phyloP scores from a whole-genome alignment of 2,329 filamentous ascomycete species.

The Keithomyces neogunnii region DNA sequence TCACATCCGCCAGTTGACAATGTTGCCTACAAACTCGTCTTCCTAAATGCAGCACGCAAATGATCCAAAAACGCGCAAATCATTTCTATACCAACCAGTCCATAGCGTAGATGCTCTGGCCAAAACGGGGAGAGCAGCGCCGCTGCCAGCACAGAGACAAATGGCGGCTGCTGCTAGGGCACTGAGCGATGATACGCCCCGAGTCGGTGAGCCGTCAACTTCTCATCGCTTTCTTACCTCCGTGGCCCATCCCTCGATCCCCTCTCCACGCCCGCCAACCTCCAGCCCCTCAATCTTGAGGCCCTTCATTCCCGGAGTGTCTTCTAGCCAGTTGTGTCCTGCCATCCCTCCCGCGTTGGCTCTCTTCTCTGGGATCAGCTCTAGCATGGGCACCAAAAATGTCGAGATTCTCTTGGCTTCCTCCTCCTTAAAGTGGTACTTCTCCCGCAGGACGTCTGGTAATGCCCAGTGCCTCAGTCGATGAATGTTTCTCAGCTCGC shows the following conservation, averaged over 20 bases:
- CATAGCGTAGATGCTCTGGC: background rate
- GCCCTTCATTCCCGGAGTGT: conserved; percentile 81
- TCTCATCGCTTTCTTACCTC: conserved; percentile 75
- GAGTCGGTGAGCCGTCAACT: conserved; percentile 8
- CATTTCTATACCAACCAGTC: background rate
- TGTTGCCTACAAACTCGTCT: background rate
- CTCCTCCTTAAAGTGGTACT: conserved; percentile 87
- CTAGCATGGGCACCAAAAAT: conserved; percentile 85
- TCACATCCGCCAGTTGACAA: background rate
- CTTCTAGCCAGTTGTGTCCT: conserved; percentile 71
- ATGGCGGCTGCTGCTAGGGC: background rate
- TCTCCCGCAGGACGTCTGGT: conserved; percentile 85
- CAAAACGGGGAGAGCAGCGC: background rate
- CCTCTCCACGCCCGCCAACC: conserved; percentile 78
- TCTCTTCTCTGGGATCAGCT: conserved; percentile 76
- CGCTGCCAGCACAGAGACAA: conserved; percentile 1
- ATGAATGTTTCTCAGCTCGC: conserved; percentile 95
- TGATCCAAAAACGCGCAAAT: background rate
- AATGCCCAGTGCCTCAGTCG: conserved; percentile 92
- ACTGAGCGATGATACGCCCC: background rate
- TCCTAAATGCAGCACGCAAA: background rate
- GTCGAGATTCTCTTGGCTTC: conserved; percentile 70
- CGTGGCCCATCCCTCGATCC: conserved; percentile 86
- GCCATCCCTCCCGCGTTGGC: conserved; percentile 97
- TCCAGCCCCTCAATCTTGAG: conserved; percentile 63